Conservation (phyloP, 495 filamentous ascomycete species). For the Terfezia claveryi region DNA sequence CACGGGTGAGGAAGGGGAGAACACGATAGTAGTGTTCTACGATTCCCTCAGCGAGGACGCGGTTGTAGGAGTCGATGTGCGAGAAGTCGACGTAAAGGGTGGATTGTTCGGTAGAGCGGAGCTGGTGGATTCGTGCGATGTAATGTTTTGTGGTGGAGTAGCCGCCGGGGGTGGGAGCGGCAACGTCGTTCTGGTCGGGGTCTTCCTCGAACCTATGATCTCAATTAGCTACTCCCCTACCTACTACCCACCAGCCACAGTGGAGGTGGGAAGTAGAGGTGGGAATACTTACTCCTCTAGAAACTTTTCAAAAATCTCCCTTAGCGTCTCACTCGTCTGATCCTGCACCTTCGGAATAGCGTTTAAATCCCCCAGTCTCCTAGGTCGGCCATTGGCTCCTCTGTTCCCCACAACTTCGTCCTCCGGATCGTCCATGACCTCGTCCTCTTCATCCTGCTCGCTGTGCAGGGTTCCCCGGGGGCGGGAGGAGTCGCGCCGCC, state of each 20-base stretch:
- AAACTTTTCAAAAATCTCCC: conserved; percentile 67
- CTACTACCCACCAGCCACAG: neutral
- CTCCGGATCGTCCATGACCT: conserved; percentile 18
- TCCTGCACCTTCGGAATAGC: conserved; percentile 72
- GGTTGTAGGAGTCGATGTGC: conserved; percentile 49
- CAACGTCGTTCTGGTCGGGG: conserved; percentile 38
- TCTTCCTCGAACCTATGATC: conserved; percentile 49
- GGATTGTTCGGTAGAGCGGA: conserved; percentile 66
- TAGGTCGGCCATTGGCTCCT: conserved; percentile 8
- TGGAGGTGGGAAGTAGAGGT: neutral
- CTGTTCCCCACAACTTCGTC: conserved; percentile 16
- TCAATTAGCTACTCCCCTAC: neutral
- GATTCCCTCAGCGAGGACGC: conserved; percentile 63
- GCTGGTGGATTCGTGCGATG: conserved; percentile 79
- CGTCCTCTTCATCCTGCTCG: conserved; percentile 12
- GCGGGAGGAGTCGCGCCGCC: conserved; percentile 6
- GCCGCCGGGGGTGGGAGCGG: neutral
- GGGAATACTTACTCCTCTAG: conserved; percentile 45
- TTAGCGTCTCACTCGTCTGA: conserved; percentile 61
- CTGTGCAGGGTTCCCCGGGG: conserved; percentile 4
- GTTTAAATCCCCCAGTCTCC: conserved; percentile 18
- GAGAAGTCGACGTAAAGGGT: conserved; percentile 94
- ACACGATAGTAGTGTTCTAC: conserved; percentile 86
- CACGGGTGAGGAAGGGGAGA: conserved; percentile 72
- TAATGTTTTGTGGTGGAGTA: conserved; percentile 46